A percentile compares a stretch with the other conserved stretches of the same genome.
Conservation (phyloP, 2,329 filamentous ascomycete genomes). For the Fusarium anthophilum region DNA sequence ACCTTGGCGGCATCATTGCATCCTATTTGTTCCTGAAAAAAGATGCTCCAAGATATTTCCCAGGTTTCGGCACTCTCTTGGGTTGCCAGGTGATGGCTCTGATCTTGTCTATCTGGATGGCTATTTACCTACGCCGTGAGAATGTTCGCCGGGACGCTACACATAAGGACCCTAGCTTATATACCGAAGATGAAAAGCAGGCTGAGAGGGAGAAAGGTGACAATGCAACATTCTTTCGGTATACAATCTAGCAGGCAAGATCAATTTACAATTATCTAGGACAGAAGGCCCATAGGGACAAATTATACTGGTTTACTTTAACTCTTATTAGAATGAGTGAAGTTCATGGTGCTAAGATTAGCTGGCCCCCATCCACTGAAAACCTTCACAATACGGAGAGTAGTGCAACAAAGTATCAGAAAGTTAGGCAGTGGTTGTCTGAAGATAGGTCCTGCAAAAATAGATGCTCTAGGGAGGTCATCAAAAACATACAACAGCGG, state of each 20-base stretch:
- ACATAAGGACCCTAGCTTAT: neutral
- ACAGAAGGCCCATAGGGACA: neutral
- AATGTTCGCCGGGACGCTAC: neutral
- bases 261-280: neutral
- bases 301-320: too few species aligned
- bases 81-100: neutral
- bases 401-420: too few species aligned
- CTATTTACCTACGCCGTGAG: neutral
- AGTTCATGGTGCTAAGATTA: too few species aligned
- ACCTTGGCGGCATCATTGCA: neutral
- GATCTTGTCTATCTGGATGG: neutral
- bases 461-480: rapidly evolving
- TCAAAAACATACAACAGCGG: neutral
- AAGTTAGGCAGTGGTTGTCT: rapidly evolving
- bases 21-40: neutral
- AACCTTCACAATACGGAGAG: too few species aligned
- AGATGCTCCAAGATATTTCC: neutral
- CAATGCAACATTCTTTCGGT: neutral
- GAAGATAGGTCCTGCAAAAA: rapidly evolving
- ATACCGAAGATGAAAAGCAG: neutral
- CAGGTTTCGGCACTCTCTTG: neutral
- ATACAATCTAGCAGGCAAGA: neutral
- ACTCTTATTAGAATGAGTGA: rapidly evolving
- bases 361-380: too few species aligned
- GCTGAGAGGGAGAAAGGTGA: neutral